Percentiles rank a stretch among this genome's conserved stretches.
phyloP scores from a whole-genome alignment of 257 asterid species.

The Solanum pinnatisectum region DNA sequence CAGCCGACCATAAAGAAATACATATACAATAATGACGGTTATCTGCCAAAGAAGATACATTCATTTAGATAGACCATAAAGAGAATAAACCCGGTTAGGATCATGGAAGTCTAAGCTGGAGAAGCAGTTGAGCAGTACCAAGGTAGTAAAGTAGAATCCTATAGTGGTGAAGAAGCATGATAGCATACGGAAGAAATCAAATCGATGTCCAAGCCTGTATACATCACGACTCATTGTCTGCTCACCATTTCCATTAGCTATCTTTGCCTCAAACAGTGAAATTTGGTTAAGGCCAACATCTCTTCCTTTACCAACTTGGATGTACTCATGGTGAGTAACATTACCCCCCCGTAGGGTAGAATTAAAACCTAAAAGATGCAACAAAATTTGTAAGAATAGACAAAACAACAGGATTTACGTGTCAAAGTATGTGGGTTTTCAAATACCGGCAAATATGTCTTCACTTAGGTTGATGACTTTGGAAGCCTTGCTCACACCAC shows the following conservation, averaged over 20 bases:
- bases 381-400: constrained; percentile 7
- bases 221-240: constrained; percentile 94
- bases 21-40: constrained; percentile 72
- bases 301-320: constrained; percentile 97
- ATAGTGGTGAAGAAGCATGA: constrained; percentile 84
- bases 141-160: constrained; percentile 83
- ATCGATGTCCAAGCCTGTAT: constrained; percentile 91
- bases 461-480: constrained; percentile 85
- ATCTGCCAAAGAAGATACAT: constrained; percentile 41
- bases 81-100: not conserved
- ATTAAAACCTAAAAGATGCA: constrained; percentile 60
- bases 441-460: constrained; percentile 90
- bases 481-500: constrained; percentile 98
- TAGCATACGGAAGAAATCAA: constrained; percentile 95
- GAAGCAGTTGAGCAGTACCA: constrained; percentile 37
- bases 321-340: constrained; percentile 93
- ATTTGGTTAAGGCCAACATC: constrained; percentile 98
- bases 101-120: not conserved
- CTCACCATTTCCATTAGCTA: constrained; percentile 95
- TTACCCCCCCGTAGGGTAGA: constrained; percentile 97
- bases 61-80: not conserved
- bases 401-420: constrained; percentile 1
- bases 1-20: constrained; percentile 89
- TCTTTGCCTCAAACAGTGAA: constrained; percentile 82
- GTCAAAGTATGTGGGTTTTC: constrained; percentile 5